phyloP scores from a whole-genome alignment of 352 stramenopile genomes.

The Stephanocyclus meneghinianus region DNA sequence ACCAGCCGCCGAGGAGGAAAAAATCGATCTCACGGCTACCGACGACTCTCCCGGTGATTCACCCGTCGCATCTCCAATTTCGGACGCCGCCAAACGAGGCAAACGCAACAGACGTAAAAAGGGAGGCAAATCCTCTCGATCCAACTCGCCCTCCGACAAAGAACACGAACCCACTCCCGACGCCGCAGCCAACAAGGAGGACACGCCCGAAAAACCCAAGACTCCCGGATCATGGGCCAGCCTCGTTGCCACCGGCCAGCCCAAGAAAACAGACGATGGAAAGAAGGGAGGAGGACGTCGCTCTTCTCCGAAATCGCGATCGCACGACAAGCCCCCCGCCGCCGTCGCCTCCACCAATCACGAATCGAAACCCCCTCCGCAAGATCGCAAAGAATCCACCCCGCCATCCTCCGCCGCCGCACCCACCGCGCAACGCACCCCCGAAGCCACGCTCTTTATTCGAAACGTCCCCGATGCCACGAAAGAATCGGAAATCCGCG shows the following conservation, averaged over 20 bases:
- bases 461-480: slow-evolving; percentile 72
- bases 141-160: slow-evolving; percentile 9
- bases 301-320: neutral
- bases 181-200: slow-evolving; percentile 19
- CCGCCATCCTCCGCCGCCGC: slow-evolving; percentile 2
- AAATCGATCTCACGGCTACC: slow-evolving; percentile 25
- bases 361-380: slow-evolving; percentile 30
- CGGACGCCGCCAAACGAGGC: slow-evolving; percentile 21
- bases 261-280: slow-evolving; percentile 6
- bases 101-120: slow-evolving; percentile 42
- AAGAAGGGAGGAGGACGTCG: neutral
- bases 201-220: slow-evolving; percentile 54
- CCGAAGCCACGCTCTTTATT: slow-evolving; percentile 79
- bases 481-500: slow-evolving; percentile 72
- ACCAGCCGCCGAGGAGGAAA: slow-evolving; percentile 57
- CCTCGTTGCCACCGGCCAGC: slow-evolving; percentile 61
- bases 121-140: slow-evolving; percentile 43
- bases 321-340: slow-evolving; percentile 28
- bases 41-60: slow-evolving; percentile 19
- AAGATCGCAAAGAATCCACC: slow-evolving; percentile 30
- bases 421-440: slow-evolving; percentile 37
- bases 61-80: slow-evolving; percentile 11
- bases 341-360: slow-evolving; percentile 10
- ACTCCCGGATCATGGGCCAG: slow-evolving; percentile 73
- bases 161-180: neutral